phyloP scores from a whole-genome alignment of 768 basidiomycete genomes.

The Roridomyces roridus region DNA sequence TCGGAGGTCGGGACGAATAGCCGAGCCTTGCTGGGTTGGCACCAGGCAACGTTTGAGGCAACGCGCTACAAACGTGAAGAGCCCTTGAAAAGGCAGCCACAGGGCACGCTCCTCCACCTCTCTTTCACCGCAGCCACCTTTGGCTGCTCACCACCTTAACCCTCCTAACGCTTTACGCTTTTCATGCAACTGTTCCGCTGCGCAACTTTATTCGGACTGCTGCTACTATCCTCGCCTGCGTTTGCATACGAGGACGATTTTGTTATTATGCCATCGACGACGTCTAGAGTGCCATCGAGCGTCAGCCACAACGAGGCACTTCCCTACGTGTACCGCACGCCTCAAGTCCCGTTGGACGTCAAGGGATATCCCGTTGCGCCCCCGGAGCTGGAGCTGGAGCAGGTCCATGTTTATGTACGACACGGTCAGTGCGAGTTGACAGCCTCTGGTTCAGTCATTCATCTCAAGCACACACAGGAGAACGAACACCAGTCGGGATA shows the following conservation, averaged over 20 bases:
- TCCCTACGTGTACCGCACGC: constrained; percentile 33
- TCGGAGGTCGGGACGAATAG: too few relatives aligned
- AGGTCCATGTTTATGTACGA: constrained; percentile 77
- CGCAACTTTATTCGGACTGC: neutral
- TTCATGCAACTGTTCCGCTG: neutral
- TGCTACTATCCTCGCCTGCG: neutral
- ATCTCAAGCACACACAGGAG: constrained; percentile 53
- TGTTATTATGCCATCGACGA: constrained; percentile 10
- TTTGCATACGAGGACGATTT: neutral
- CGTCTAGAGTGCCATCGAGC: constrained; percentile 6
- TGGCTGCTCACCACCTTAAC: neutral
- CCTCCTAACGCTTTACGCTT: too few relatives aligned
- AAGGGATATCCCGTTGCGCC: constrained; percentile 67
- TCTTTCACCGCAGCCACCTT: neutral
- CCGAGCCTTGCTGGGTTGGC: too few relatives aligned
- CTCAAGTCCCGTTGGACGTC: constrained; percentile 60
- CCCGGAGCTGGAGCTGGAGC: constrained; percentile 59
- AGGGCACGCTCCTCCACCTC: too few relatives aligned
- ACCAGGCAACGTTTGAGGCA: too few relatives aligned
- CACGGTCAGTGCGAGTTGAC: constrained; percentile 61
- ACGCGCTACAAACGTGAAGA: too few relatives aligned
- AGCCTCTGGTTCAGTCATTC: neutral
- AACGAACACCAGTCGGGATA: constrained; percentile 77
- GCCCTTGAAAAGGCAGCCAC: too few relatives aligned
- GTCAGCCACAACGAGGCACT: constrained; percentile 16